Base-by-base conservation (phyloP, 768 basidiomycete species). In the Coprinopsis marcescibilis region DNA sequence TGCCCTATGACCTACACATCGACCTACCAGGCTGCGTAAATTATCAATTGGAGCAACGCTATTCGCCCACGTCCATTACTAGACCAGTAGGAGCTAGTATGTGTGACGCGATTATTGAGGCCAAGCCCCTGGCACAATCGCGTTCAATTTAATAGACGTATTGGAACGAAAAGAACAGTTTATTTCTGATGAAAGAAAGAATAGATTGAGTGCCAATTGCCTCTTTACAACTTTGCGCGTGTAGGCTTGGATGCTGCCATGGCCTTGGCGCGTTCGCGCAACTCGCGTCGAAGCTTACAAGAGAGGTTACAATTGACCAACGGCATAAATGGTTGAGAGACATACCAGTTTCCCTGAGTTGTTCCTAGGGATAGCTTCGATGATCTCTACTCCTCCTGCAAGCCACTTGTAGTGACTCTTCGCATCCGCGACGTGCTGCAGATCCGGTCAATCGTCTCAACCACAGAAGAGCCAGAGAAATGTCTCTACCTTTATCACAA, bases 361-460 rank as follows among this genome's bases (percentile, higher is more conserved):
- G 27, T 43, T 43, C 26, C 26, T 43, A 11, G 83, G 84, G 32
- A 85, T 75, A 2, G 58, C 62, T 35, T 82, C 75, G 19, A 82
- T 68, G 48, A 84, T 77, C 52, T 80, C 77, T 2, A 85, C 69
- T 10, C 82, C 83, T 4, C 80, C 82, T 3, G 71, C 64, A 1
- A 85, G 59, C 54, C 69, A 72, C 60, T 85, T 85, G 60, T 85
- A 85, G 35, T 66, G 62, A 4, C 72, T 68, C 56, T 83, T 84
- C 17, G 66, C 61, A 49, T 80, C 78, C 6, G 76, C 68, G 24
- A 85, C 78, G 50, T 79, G 69, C 80, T 82, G 11, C 26, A 21
- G 14, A 37, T 1, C 30, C 34, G 33, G 26, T 46, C 52, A 36
- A 15, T 34, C 13, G 5, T 8, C 27, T 37, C 35, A n/a, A 15